Evolutionary conservation across 495 filamentous ascomycete species (phyloP), one percentile per base, ranked within the genome.

Genomic region (Staphylotrichum longicolle): DNA sequence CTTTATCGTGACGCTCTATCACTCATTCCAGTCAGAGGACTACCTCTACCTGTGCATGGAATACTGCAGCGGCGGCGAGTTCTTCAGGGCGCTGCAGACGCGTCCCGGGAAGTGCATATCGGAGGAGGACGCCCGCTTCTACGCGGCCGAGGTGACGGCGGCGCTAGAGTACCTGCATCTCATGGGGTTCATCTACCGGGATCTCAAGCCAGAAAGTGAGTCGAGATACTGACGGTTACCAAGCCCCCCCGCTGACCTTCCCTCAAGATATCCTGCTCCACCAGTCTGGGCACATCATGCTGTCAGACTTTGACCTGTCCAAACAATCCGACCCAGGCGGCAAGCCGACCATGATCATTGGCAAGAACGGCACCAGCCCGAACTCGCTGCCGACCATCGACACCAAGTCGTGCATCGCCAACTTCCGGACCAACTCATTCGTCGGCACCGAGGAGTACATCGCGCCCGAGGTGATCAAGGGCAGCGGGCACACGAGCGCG

Each of bases 1-100:
- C 0, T 98, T 98, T 71, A 98, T 98, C 72, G 94, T 98, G 58
- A 98, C 94, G 1, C 79, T 98, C 7, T 98, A 97, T 66, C 94
- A 98, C 75, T 96, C 92, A 2, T 98, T 98, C 81, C 94, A 98
- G 74, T 98, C 94, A 5, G 94, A 98, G 72, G 94, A 98, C 69
- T 93, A 97, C 77, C 80, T 98, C 15, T 98, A 98, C 70, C 82
- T 98, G 12, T 98, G 95, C 76, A 98, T 98, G 94, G 94, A 98
- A 74, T 98, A 98, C 72, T 98, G 94, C 79, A 96, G 92, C 68
- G 94, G 94, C 54, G 94, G 94, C 54, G 94, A 98, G 75, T 98
- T 98, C 76, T 98, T 98, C 78, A 78, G 94, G 78, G 93, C 94
- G 54, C 79, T 98, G 48, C 94, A 98, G 83, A 98, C 94, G 5